Conservation (phyloP, 805 yeast genomes). For the Lipomyces sp. region DNA sequence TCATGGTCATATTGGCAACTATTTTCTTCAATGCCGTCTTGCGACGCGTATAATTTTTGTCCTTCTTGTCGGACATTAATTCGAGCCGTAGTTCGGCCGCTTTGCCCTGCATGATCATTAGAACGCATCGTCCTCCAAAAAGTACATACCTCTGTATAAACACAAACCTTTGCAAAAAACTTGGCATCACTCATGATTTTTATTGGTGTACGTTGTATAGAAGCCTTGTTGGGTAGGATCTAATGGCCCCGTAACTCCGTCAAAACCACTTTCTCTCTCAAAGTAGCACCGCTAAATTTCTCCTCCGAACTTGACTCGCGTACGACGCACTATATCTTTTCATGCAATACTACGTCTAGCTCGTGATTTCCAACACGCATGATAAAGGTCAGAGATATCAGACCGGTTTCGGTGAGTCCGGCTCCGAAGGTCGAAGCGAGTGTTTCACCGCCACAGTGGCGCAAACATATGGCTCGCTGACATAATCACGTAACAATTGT, state of each 20-base stretch:
- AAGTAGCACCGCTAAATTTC: neutral
- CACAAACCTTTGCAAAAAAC: conserved; percentile 41
- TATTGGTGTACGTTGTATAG: neutral
- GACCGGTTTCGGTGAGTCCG: too few relatives aligned
- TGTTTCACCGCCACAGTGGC: too few relatives aligned
- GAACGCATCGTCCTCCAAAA: neutral
- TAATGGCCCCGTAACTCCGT: neutral
- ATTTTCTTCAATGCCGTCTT: conserved; percentile 68
- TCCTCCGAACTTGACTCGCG: neutral
- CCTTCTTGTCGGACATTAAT: conserved; percentile 42
- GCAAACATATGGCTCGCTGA: too few relatives aligned
- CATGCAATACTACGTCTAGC: neutral
- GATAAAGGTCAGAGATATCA: neutral
- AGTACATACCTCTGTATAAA: neutral
- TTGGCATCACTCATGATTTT: conserved; percentile 43
- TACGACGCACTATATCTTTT: neutral
- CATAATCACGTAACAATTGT: too few relatives aligned
- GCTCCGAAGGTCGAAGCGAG: too few relatives aligned
- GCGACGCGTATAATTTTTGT: conserved; percentile 45
- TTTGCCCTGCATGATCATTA: conserved; percentile 40
- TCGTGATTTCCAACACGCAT: neutral
- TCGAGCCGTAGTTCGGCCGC: conserved; percentile 46
- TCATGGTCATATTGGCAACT: conserved; percentile 81
- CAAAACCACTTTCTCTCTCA: neutral
- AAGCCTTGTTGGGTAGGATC: neutral